Evolutionary conservation across 306 rosid species (phyloP), one percentile per base, ranked within the genome.

Genomic region (Carpinus viminea): DNA sequence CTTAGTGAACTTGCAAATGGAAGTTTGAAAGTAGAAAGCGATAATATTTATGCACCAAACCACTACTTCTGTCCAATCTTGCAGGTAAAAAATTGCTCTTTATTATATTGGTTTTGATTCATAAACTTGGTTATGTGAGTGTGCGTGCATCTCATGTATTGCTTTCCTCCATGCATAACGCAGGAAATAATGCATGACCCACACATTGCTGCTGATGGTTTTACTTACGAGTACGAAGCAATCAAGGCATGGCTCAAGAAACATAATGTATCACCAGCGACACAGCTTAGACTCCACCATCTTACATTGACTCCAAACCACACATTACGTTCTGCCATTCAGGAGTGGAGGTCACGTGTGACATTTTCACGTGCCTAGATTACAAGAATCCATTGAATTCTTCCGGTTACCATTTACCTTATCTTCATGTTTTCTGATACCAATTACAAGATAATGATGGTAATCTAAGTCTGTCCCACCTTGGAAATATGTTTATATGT

Each of bases 171-270:
- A 50, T 52, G 36, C 75, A 46, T 66, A 24, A 52, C 71, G 79
- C 82, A 95, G 98, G 98, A 95, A 79, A 81, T 95, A 70, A 95
- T 95, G 98, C 87, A 86, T 24, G 96, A 95, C 77, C 98, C 98
- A 45, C 75, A 89, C 80, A 87, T 95, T 17, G 93, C 98, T 26
- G 97, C 92, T 0, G 98, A 92, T 76, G 98, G 98, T 28, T 95
- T 95, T 78, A 88, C 89, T 11, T 95, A 91, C 7, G 98, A 95
- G 85, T 80, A 90, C 64, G 78, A 81, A 82, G 98, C 98, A 79
- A 95, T 95, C 85, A 86, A 86, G 83, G 97, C 98, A 54, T 95
- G 98, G 98, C 92, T 95, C 66, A 80, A 86, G 80, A 88, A 82
- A 70, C 91, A 92, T 77, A 78, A 80, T 21, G 89, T 91, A 66